phyloP scores from a whole-genome alignment of 805 yeast genomes.

The Saccharomycopsis oosterbeekiorum region DNA sequence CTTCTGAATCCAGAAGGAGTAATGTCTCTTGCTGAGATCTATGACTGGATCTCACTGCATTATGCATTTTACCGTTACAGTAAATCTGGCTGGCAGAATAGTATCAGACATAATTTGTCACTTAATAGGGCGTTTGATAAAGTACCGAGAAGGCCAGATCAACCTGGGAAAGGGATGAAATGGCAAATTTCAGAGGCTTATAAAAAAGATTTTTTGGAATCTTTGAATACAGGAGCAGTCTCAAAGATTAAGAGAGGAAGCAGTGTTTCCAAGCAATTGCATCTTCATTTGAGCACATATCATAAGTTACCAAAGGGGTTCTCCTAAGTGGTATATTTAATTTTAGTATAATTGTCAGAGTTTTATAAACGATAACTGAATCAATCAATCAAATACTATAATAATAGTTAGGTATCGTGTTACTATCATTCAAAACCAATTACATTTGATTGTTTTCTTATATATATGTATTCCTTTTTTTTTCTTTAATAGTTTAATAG shows the following conservation, averaged over 20 bases:
- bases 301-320: constrained; percentile 30
- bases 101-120: constrained; percentile 83
- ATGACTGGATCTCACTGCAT: constrained; percentile 78
- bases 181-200: constrained; percentile 91
- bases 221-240: constrained; percentile 67
- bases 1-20: constrained; percentile 81
- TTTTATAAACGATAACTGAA: no score
- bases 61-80: constrained; percentile 88
- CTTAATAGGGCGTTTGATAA: constrained; percentile 95
- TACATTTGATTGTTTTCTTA: no score
- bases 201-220: constrained; percentile 72
- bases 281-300: constrained; percentile 50
- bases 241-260: constrained; percentile 72
- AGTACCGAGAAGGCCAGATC: constrained; percentile 89
- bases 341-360: no score
- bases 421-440: no score
- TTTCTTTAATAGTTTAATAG: no score
- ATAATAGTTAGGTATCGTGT: no score
- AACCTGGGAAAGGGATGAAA: constrained; percentile 98
- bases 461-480: no score
- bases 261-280: constrained; percentile 70
- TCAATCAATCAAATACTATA: no score
- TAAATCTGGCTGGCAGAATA: constrained; percentile 96
- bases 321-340: not conserved
- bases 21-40: constrained; percentile 82